A percentile compares a stretch with the other conserved stretches of the same genome.
Evolutionary conservation across 805 yeast genomes (phyloP).

Genomic region (Candida hungchunana): DNA sequence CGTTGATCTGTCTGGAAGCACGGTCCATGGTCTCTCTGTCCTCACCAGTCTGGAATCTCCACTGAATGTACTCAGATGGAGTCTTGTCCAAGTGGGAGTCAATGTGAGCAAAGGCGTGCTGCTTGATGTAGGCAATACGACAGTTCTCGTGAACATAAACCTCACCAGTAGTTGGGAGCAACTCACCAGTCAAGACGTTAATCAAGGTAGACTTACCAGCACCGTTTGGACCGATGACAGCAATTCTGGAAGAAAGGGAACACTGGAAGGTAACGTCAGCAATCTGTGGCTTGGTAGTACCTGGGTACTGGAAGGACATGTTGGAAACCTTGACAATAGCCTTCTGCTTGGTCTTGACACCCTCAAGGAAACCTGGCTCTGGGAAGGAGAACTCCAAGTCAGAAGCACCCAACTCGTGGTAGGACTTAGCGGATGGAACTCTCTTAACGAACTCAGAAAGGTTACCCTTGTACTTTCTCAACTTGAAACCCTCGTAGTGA

Average conservation of each 20-base stretch:
- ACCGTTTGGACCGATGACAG: constrained; percentile 99
- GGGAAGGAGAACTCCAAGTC: constrained; percentile 97
- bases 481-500: constrained; percentile 99
- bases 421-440: constrained; percentile 98
- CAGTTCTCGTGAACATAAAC: constrained; percentile 99
- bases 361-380: constrained; percentile 99
- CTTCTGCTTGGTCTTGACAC: constrained; percentile 99
- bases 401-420: constrained; percentile 98
- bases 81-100: constrained; percentile 99
- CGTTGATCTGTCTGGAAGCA: constrained; percentile 98
- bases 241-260: constrained; percentile 99
- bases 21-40: constrained; percentile 99
- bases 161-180: constrained; percentile 96
- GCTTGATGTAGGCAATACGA: constrained; percentile 99
- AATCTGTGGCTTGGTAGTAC: constrained; percentile 95
- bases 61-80: constrained; percentile 99
- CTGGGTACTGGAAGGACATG: constrained; percentile 99
- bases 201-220: constrained; percentile 99
- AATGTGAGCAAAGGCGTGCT: constrained; percentile 99
- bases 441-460: constrained; percentile 97
- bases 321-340: constrained; percentile 97
- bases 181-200: constrained; percentile 99
- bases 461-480: constrained; percentile 99
- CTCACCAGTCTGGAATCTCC: constrained; percentile 99
- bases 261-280: constrained; percentile 93